A percentile compares a stretch with the other conserved stretches of the same genome.
Evolutionary conservation across 345 rosid species (phyloP).

Genomic region (Syzygium jambos): DNA sequence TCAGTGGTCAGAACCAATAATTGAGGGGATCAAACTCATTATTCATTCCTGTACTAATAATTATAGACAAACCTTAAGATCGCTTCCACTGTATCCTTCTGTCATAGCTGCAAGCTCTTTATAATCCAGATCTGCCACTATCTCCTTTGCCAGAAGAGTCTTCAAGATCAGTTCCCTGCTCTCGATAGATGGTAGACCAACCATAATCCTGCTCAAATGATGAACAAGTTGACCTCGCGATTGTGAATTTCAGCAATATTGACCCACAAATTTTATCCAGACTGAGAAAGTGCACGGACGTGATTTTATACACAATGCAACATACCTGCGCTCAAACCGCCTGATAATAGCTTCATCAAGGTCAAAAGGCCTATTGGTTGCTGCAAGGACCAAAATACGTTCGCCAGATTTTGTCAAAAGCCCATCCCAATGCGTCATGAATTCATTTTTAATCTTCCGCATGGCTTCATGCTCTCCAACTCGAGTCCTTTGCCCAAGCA

Average conservation of each 20-base stretch:
- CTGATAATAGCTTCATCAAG: slow-evolving; percentile 99
- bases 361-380: slow-evolving; percentile 98
- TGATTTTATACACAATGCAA: background rate
- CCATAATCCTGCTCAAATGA: slow-evolving; percentile 68
- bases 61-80: slow-evolving; percentile 67
- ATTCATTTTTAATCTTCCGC: slow-evolving; percentile 95
- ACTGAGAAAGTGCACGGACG: background rate
- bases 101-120: slow-evolving; percentile 86
- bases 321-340: slow-evolving; percentile 89
- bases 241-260: background rate
- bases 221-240: background rate
- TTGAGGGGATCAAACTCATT: background rate
- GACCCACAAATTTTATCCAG: background rate
- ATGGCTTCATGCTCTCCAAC: slow-evolving; percentile 98
- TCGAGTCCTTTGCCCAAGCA: slow-evolving; percentile 97
- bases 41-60: background rate
- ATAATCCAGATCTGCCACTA: slow-evolving; percentile 61
- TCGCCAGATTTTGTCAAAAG: slow-evolving; percentile 79
- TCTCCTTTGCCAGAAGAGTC: slow-evolving; percentile 81
- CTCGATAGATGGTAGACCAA: slow-evolving; percentile 78
- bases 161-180: slow-evolving; percentile 81
- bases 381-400: slow-evolving; percentile 93
- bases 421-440: slow-evolving; percentile 99
- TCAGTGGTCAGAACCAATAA: background rate
- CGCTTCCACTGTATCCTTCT: slow-evolving; percentile 96